Evolutionary conservation across 108 stramenopile species (phyloP), one percentile per base, ranked within the genome.

Genomic region (Cafeteria roenbergensis): DNA sequence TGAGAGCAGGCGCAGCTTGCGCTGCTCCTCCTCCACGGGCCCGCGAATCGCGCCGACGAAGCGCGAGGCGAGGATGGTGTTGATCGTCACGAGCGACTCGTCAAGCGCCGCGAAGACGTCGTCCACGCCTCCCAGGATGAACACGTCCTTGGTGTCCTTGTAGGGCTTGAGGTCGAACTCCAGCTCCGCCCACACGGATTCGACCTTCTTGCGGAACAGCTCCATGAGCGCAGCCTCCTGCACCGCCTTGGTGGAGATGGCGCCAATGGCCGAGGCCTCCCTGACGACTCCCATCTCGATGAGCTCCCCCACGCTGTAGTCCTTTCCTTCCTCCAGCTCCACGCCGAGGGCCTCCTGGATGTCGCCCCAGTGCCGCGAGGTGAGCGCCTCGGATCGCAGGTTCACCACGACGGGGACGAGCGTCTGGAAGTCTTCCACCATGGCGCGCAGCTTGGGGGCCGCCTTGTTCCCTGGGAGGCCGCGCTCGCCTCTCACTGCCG

Each of bases 71-170:
- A 85, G 51, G 31, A 85, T 81, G 30, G 84, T 85, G 70, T 79
- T 83, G 54, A 85, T 79, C 53, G 84, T 85, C 17, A 85, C 84
- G 28, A 85, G 78, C 14, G 79, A 80, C 38, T 84, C 84, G 56
- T 85, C 84, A 1, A 83, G 79, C 28, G 76, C 77, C 4, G 80
- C 75, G 24, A 75, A 60, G 12, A 82, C 37, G 52, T 85, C 84
- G 1, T 76, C 75, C 1, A 71, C 77, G 66, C 80, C 79, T 17
- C 84, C 84, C 14, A 85, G 73, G 52, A 85, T 85, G 73, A 75
- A 85, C 42, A 85, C 51, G 55, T 81, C 84, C 71, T 85, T 85
- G 30, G 55, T 52, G 1, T 85, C 82, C 64, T 84, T 81, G 69
- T 84, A 82, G 30, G 3, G 42, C 35, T 76, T 75, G 29, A 78